Evolutionary conservation across 2,329 filamentous ascomycete species (phyloP).

Genomic region (Talaromyces sp.): DNA sequence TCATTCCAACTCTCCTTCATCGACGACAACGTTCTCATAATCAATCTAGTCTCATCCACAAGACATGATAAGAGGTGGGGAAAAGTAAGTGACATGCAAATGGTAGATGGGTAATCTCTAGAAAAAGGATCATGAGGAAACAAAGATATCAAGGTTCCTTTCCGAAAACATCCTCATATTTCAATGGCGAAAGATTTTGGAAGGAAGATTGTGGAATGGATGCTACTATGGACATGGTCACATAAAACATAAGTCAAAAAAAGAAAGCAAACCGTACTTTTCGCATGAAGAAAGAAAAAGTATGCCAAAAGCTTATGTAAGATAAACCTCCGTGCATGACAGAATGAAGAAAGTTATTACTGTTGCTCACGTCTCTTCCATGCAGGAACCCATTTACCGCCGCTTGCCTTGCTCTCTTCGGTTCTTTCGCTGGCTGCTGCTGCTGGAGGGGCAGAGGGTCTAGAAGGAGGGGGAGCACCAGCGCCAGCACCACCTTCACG

Average conservation of each 20-base stretch:
- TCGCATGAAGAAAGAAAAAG: neutral
- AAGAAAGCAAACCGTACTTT: constrained; percentile 4
- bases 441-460: constrained; percentile 22
- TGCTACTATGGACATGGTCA: constrained; percentile 16
- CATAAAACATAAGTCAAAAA: constrained; percentile 12
- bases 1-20: neutral
- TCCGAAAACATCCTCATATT: neutral
- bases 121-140: neutral
- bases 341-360: constrained; percentile 21
- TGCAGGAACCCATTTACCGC: constrained; percentile 35
- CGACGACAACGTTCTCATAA: neutral
- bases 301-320: neutral
- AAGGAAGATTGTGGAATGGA: constrained; percentile 8
- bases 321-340: neutral
- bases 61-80: neutral
- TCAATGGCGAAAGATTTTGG: neutral
- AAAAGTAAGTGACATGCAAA: neutral
- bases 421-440: constrained; percentile 25
- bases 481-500: constrained; percentile 26
- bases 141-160: neutral
- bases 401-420: constrained; percentile 28
- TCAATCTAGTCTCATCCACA: constrained; percentile 5
- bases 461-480: constrained; percentile 21
- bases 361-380: constrained; percentile 36
- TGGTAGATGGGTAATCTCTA: neutral